Evolutionary conservation across 2,329 filamentous ascomycete species (phyloP), one percentile per base, ranked within the genome.

Genomic region (Trichophyton schoenleinii): DNA sequence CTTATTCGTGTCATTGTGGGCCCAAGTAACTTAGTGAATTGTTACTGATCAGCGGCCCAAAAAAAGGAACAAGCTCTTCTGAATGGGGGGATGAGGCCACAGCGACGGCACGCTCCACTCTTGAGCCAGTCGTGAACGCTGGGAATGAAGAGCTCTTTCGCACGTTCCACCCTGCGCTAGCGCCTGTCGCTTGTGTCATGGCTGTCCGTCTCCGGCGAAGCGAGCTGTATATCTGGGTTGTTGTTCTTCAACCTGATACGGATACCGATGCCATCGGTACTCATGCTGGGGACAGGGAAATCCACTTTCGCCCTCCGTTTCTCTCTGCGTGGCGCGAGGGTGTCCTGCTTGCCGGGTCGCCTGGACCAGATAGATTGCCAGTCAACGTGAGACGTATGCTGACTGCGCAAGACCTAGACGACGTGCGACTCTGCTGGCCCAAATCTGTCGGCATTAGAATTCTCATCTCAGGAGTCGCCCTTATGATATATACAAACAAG

Each of bases 231-330:
- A 57, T 57, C 7, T 57, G 53, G 53, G 53, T 57, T 36, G 53
- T 57, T 13, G 34, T 57, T 15, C 25, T 57, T n/a, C n/a, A 41
- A 25, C 34, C 53, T 3, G 53, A 57, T 20, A 57, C 53, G 25
- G 53, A 57, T 57, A 36, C 22, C 28, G 13, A 9, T 36, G 20
- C 18, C 22, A 41, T 57, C 7, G 53, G 36, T 4, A 22, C 57
- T 4, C 57, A 59, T 59, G 57, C 57, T 22, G 57, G 57, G 2
- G 57, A 59, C 28, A 42, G 57, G 13, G 57, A 59, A 22, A 59
- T 59, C 20, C 57, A 59, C 22, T 28, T 59, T 20, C 57, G 41
- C 13, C 57, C 34, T 18, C 7, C 36, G 8, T 59, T 44, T 41
- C 34, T 20, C 13, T 42, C 28, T 41, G 20, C 53, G 9, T 57